These are phyloP conservation scores for Lanmaoa pseudosensibilis DNA, from an alignment of 768 basidiomycete genomes.

Conservation along the genomic window DNA sequence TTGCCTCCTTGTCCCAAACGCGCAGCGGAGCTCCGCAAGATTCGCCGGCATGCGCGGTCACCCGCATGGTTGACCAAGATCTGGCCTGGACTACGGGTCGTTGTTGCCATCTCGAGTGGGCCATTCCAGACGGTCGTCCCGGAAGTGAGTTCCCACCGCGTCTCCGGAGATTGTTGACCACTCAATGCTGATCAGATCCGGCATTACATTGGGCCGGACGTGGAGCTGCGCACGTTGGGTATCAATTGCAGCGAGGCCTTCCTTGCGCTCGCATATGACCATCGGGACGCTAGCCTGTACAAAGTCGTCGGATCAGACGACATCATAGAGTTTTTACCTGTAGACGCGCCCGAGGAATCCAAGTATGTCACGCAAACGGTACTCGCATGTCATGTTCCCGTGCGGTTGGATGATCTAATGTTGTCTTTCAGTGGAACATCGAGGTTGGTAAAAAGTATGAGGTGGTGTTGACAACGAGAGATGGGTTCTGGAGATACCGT, in stretches of 20 bases:
- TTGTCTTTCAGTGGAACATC: constrained; percentile 22
- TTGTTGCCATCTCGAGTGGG: constrained; percentile 23
- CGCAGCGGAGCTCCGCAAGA: constrained; percentile 14
- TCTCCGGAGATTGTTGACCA: background rate
- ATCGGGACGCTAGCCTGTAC: constrained; percentile 22
- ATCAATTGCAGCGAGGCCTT: constrained; percentile 27
- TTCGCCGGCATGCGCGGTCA: constrained; percentile 1
- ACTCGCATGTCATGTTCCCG: background rate
- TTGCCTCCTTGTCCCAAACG: constrained; percentile 17
- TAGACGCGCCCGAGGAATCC: constrained; percentile 24
- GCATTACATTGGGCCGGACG: constrained; percentile 19
- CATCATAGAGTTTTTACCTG: constrained; percentile 20
- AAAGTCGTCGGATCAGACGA: constrained; percentile 28
- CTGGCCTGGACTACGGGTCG: constrained; percentile 18
- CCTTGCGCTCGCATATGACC: constrained; percentile 23
- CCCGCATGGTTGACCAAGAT: constrained; percentile 23
- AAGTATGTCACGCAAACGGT: constrained; percentile 21
- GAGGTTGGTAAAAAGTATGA: constrained; percentile 18
- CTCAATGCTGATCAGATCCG: constrained; percentile 9
- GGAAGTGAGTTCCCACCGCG: constrained; percentile 6
- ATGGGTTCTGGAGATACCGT: constrained; percentile 26
- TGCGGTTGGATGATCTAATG: background rate
- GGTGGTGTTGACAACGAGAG: constrained; percentile 26
- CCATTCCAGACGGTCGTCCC: constrained; percentile 24
- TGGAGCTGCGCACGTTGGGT: constrained; percentile 20